A percentile compares a stretch with the other conserved stretches of the same genome.
These are phyloP conservation scores for Fusarium sterilihyphosum DNA, from an alignment of 2,329 filamentous ascomycete genomes.

Conservation along the genomic window DNA sequence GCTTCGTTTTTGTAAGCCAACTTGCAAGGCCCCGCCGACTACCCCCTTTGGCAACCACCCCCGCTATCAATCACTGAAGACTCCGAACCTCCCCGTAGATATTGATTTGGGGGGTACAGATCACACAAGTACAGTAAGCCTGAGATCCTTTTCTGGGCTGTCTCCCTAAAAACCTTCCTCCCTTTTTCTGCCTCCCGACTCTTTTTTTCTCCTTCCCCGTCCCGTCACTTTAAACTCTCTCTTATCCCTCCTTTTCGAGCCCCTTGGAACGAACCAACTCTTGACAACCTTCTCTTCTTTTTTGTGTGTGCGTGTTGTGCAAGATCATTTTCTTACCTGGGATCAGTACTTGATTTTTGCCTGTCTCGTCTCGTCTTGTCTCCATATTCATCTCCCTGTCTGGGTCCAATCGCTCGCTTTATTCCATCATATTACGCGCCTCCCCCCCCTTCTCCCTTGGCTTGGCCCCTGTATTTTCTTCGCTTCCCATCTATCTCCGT, in stretches of 20 bases:
- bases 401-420: constrained; percentile 37
- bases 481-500: constrained; percentile 34
- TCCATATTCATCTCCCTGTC: constrained; percentile 22
- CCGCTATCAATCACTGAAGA: constrained; percentile 17
- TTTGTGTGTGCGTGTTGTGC: background rate
- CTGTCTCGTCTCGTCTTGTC: constrained; percentile 12
- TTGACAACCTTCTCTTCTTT: background rate
- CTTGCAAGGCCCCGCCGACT: background rate
- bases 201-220: background rate
- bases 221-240: background rate
- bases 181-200: constrained; percentile 9
- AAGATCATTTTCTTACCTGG: background rate
- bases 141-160: constrained; percentile 11
- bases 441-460: constrained; percentile 23
- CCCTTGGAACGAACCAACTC: background rate
- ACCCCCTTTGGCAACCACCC: background rate
- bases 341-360: background rate
- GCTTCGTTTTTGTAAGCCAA: background rate
- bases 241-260: constrained; percentile 6
- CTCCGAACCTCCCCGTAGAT: constrained; percentile 18
- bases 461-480: constrained; percentile 38
- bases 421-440: constrained; percentile 25
- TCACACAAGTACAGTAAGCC: constrained; percentile 23
- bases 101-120: constrained; percentile 14
- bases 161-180: constrained; percentile 19